Percentiles rank a stretch among this genome's conserved stretches.
Evolutionary conservation across 768 basidiomycete species (phyloP).

Genomic region (Sistotremastrum suecicum): DNA sequence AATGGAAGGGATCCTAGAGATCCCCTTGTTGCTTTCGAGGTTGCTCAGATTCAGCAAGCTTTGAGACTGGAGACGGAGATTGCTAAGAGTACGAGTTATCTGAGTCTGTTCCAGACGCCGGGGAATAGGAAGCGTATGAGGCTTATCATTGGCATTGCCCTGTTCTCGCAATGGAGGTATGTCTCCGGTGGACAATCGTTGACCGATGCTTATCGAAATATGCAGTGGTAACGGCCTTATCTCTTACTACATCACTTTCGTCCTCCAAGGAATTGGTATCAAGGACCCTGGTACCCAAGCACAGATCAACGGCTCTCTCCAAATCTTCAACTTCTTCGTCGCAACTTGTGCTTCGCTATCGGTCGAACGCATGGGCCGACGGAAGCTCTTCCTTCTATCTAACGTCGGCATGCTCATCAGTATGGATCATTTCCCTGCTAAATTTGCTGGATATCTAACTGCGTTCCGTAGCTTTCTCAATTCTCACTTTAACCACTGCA

Average conservation of each 20-base stretch:
- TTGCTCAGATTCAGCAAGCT: conserved; percentile 60
- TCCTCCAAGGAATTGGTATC: conserved; percentile 53
- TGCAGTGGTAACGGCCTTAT: conserved; percentile 52
- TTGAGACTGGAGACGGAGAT: conserved; percentile 47
- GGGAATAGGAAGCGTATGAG: conserved; percentile 59
- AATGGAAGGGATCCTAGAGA: conserved; percentile 43
- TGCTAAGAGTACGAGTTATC: conserved; percentile 32
- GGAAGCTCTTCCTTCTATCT: conserved; percentile 52
- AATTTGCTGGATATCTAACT: not conserved
- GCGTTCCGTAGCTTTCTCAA: conserved; percentile 28
- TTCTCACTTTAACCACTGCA: conserved; percentile 39
- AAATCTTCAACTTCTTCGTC: conserved; percentile 51
- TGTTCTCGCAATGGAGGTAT: conserved; percentile 67
- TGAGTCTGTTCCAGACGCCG: conserved; percentile 39
- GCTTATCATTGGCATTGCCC: conserved; percentile 49
- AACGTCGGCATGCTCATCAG: conserved; percentile 45
- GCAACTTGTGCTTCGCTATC: conserved; percentile 47
- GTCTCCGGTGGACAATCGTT: conserved; percentile 3
- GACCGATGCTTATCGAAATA: not conserved
- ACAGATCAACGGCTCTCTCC: conserved; percentile 44
- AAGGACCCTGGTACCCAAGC: conserved; percentile 36
- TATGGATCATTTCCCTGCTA: conserved; percentile 14
- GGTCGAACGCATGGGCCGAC: conserved; percentile 53
- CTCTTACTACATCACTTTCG: conserved; percentile 59
- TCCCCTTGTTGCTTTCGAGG: conserved; percentile 35